These are phyloP conservation scores for Vaccinium corymbosum DNA, from an alignment of 148 eudicot species.

Conservation along the genomic window DNA sequence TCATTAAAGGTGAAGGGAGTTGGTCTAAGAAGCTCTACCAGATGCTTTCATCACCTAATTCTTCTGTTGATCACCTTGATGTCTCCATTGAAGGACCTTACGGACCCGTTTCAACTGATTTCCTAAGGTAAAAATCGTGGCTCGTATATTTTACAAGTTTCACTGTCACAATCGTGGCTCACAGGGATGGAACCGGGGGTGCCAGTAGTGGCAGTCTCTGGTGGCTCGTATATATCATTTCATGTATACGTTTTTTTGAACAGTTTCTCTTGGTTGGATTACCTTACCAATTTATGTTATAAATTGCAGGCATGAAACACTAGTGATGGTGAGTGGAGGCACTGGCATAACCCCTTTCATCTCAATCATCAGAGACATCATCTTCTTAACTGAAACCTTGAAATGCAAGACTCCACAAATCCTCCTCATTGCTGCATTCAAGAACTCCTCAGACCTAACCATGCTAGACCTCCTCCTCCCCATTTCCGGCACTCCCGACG, in stretches of 20 bases:
- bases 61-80: constrained; percentile 47
- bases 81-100: constrained; percentile 91
- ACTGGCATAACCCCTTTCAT: constrained; percentile 91
- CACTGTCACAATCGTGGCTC: no score
- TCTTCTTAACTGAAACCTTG: constrained; percentile 33
- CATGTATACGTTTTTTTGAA: not conserved
- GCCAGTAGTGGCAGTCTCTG: no score
- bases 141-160: no score
- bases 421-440: constrained; percentile 57
- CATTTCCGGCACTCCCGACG: constrained; percentile 26
- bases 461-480: constrained; percentile 78
- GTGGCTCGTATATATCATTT: not conserved
- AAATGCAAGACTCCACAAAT: constrained; percentile 54
- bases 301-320: constrained; percentile 58
- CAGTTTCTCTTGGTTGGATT: not conserved
- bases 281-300: not conserved
- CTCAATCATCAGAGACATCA: constrained; percentile 70
- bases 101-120: constrained; percentile 68
- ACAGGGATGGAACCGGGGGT: no score
- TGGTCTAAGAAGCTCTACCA: constrained; percentile 73
- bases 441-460: constrained; percentile 53
- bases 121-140: constrained; percentile 46
- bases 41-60: constrained; percentile 42
- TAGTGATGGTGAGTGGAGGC: constrained; percentile 92
- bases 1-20: constrained; percentile 67